phyloP scores from a whole-genome alignment of 352 stramenopile species.

The Phytophthora multivora region DNA sequence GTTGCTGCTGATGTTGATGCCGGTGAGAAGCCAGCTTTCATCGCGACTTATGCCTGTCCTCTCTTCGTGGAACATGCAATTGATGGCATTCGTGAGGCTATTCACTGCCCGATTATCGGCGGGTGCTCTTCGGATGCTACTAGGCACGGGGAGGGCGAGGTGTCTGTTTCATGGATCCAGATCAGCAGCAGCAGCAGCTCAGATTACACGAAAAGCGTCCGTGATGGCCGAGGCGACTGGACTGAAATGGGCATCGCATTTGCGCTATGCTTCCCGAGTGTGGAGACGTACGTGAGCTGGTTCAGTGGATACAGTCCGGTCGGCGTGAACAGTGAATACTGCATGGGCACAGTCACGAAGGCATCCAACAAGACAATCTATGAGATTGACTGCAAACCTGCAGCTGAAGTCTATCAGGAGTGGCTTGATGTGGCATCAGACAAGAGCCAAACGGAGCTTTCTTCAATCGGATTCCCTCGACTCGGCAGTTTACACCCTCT shows the following conservation, averaged over 20 bases:
- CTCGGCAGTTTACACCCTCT: constrained; percentile 85
- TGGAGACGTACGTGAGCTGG: constrained; percentile 88
- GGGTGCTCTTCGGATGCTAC: constrained; percentile 83
- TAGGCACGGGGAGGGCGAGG: constrained; percentile 69
- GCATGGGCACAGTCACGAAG: constrained; percentile 88
- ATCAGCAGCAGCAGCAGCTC: constrained; percentile 86
- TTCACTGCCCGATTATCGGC: constrained; percentile 82
- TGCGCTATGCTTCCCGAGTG: constrained; percentile 82
- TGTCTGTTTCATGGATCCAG: constrained; percentile 83
- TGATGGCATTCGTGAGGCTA: constrained; percentile 79
- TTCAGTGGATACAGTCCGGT: constrained; percentile 88
- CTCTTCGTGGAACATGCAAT: constrained; percentile 85
- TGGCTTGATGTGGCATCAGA: constrained; percentile 85
- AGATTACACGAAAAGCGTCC: constrained; percentile 80
- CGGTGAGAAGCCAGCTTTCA: constrained; percentile 79
- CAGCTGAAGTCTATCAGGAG: constrained; percentile 84
- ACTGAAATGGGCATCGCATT: constrained; percentile 86
- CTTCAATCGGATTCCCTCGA: constrained; percentile 78
- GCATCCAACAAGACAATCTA: constrained; percentile 85
- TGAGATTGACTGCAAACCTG: constrained; percentile 85
- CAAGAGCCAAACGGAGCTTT: constrained; percentile 72
- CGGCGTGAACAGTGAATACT: constrained; percentile 74
- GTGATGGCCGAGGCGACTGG: constrained; percentile 71
- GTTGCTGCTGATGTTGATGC: constrained; percentile 61
- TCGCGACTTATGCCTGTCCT: constrained; percentile 79